phyloP scores from a whole-genome alignment of 2,329 filamentous ascomycete genomes.

The Aplosporella prunicola region DNA sequence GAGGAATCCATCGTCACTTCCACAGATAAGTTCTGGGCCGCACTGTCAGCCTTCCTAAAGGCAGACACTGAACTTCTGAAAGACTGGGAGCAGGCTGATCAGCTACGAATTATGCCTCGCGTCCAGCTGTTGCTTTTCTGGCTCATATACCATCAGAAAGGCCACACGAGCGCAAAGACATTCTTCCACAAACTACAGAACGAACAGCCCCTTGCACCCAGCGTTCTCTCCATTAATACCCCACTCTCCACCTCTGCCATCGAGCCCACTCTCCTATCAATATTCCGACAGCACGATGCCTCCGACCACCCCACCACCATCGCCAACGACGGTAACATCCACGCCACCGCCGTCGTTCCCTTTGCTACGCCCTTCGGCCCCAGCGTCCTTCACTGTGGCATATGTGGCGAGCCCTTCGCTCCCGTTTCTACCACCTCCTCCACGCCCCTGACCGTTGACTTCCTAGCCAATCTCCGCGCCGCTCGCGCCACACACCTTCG shows the following conservation, averaged over 20 bases:
- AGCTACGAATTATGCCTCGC: slow-evolving; percentile 15
- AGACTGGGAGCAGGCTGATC: slow-evolving; percentile 3
- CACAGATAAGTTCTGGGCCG: slow-evolving; percentile 14
- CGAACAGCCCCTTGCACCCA: slow-evolving; percentile 16
- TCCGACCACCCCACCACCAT: slow-evolving; percentile 11
- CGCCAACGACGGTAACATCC: background rate
- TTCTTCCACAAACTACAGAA: slow-evolving; percentile 20
- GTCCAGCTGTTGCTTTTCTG: slow-evolving; percentile 26
- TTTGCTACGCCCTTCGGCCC: slow-evolving; percentile 16
- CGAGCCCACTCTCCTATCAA: slow-evolving; percentile 17
- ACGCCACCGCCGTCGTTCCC: slow-evolving; percentile 12
- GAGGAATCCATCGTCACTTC: slow-evolving; percentile 13
- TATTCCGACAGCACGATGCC: slow-evolving; percentile 16
- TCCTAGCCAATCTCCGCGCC: slow-evolving; percentile 10
- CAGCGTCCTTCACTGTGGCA: slow-evolving; percentile 5
- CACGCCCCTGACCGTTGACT: background rate
- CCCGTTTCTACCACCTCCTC: no score
- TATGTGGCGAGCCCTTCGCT: background rate
- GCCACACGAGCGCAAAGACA: slow-evolving; percentile 22
- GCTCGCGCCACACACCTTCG: slow-evolving; percentile 19
- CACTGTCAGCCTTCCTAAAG: slow-evolving; percentile 10
- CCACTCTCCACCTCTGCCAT: slow-evolving; percentile 14
- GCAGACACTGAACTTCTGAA: background rate
- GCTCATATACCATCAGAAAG: slow-evolving; percentile 21
- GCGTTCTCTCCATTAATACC: slow-evolving; percentile 13